These are phyloP conservation scores for Boeremia exigua DNA, from an alignment of 2,329 filamentous ascomycete genomes.

Conservation along the genomic window DNA sequence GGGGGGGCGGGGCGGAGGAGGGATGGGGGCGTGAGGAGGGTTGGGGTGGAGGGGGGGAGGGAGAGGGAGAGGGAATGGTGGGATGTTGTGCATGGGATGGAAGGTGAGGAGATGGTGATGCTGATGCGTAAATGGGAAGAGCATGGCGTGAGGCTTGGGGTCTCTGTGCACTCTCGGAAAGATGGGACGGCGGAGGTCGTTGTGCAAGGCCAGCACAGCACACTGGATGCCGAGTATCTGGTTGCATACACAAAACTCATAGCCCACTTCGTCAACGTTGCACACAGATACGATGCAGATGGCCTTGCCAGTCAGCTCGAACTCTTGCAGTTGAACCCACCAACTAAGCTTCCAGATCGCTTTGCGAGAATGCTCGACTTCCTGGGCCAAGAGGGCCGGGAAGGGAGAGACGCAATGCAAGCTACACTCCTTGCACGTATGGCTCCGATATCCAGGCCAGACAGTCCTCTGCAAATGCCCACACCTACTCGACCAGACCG, in stretches of 20 bases:
- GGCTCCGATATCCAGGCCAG: no score
- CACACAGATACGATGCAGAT: neutral
- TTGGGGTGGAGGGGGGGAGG: neutral
- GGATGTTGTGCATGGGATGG: neutral
- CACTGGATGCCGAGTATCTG: neutral
- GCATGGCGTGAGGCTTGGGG: neutral
- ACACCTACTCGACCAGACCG: no score
- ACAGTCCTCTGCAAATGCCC: no score
- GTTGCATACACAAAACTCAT: neutral
- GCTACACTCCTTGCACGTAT: no score
- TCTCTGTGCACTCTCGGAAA: neutral
- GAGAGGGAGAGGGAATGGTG: slow-evolving; percentile 1
- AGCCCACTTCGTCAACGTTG: neutral
- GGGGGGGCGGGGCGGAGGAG: neutral
- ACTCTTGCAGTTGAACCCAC: neutral
- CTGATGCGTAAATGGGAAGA: neutral
- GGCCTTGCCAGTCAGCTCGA: neutral
- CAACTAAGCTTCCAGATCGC: neutral
- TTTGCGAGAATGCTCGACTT: neutral
- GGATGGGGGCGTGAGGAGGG: neutral
- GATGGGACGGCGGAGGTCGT: neutral
- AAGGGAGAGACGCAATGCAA: neutral
- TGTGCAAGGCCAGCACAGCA: neutral
- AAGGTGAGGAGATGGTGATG: neutral
- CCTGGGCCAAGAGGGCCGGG: neutral